phyloP scores from a whole-genome alignment of 345 rosid species.

The Dipteronia sinensis region DNA sequence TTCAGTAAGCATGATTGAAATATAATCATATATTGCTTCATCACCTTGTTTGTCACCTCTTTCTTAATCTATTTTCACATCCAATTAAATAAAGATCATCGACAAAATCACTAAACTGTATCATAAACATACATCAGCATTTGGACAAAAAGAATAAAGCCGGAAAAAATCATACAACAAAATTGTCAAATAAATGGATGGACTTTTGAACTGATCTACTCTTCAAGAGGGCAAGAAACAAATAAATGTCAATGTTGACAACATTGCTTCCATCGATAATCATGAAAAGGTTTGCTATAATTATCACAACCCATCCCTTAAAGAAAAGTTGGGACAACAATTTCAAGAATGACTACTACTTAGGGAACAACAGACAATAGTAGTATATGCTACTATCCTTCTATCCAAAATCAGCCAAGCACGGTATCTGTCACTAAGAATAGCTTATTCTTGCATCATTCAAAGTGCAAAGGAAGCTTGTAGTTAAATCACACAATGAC shows the following conservation, averaged over 20 bases:
- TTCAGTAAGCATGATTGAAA: neutral
- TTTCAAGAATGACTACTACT: neutral
- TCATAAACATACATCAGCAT: neutral
- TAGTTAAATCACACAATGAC: neutral
- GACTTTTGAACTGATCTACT: neutral
- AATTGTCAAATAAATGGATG: neutral
- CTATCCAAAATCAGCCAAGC: neutral
- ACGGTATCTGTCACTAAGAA: neutral
- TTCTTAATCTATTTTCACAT: neutral
- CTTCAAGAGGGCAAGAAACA: neutral
- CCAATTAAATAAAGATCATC: neutral
- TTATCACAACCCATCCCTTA: neutral
- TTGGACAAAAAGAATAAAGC: neutral
- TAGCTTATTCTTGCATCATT: neutral
- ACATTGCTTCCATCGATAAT: neutral
- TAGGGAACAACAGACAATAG: neutral
- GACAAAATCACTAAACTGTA: neutral
- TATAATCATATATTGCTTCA: neutral
- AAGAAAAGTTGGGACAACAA: neutral
- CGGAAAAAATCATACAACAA: conserved; percentile 5
- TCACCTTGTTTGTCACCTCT: neutral
- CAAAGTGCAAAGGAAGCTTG: neutral
- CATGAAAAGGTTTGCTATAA: neutral
- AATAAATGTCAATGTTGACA: neutral
- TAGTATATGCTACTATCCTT: neutral